Evolutionary conservation across 1,139 yeast genomes (phyloP), one percentile per base, ranked within the genome.

Genomic region (Nakaseomyces nivariensis): DNA sequence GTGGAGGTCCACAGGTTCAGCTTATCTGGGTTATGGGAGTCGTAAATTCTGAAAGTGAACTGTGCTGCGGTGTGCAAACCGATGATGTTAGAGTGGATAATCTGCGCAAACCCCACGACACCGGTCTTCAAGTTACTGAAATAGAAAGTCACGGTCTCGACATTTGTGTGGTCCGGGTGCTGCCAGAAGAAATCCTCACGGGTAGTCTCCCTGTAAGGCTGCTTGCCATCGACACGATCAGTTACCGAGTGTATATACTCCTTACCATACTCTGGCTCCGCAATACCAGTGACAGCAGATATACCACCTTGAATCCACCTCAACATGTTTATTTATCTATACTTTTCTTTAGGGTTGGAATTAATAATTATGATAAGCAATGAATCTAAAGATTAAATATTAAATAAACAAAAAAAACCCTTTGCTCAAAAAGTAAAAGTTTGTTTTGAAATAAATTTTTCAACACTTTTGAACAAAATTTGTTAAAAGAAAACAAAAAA

Each of bases 191-290:
- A 78, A 67, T 92, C 98, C 9, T 75, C 76, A 32, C 68, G 63
- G 5, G 76, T 72, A 43, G 95, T 78, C 47, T 73, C 76, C 34
- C 74, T 67, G 64, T 72, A 76, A 1, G 86, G 79, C 57, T 79
- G 79, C 52, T 71, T 71, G 49, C 72, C 75, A 49, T 72, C 70
- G 50, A 84, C 79, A 48, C 82, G 72, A 43, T 76, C 80, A 43
- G 85, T 78, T 52, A 89, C 79, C n/a, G 97, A 78, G 62, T 84
- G 90, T 59, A 92, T 87, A 46, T 96, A 95, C 50, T 83, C 96
- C 46, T 83, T 77, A 49, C 98, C 98, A 63, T 92, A 92, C 64
- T 85, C 95, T 29, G 98, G 98, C 69, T 92, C 98, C 1, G 96
- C 96, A 17, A 95, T 80, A 48, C 98, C 98, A 6, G 97, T 94